Base-by-base conservation (phyloP, 371 early-diverging fungal species). In the Mucor ambiguus region DNA sequence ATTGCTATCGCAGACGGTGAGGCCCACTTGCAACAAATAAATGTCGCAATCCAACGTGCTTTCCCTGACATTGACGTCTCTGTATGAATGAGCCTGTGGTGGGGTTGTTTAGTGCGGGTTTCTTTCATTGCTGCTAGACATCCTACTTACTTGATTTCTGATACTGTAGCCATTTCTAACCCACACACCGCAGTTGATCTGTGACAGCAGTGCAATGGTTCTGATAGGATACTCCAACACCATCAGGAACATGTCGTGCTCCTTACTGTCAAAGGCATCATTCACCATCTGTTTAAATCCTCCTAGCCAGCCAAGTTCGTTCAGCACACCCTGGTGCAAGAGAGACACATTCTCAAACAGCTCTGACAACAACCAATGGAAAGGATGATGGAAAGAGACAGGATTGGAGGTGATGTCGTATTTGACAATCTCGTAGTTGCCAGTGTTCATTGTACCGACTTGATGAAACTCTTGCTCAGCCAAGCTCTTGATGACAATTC, bases 101-200 rank as follows among this genome's bases (percentile, higher is more conserved):
- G 9, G 44, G 10, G 12, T 22, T 10, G 41, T 10, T 41, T 41
- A 35, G 12, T 5, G 9, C 8, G 33, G 8, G 9, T 7, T 1
- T 33, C 33, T 9, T 33, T 33, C 1, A 30, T 3, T 30, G 30
- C 30, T 16, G 46, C 30, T 56, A 26, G 4, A 61, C 33, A n/a
- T 7, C 12, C 37, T 32, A n/a, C 54, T 64, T 83, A 82, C 80
- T 71, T 86, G 87, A 30, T 85, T 87, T 37, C 89, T 87, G 65
- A 92, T 88, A 35, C 85, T 82, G 67, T 83, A 90, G 10, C 98
- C 98, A 72, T 98, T 98, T 60, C 98, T 82, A 18, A 98, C 96
- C 98, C 98, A 98, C 49, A 96, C 81, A 32, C 92, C 91, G 7
- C 93, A 92, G 14, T 90, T 89, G 63, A 97, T 94, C 77, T 98